A percentile compares a stretch with the other conserved stretches of the same genome.
phyloP scores from a whole-genome alignment of 2,329 filamentous ascomycete species.

The Fusarium staphyleae region DNA sequence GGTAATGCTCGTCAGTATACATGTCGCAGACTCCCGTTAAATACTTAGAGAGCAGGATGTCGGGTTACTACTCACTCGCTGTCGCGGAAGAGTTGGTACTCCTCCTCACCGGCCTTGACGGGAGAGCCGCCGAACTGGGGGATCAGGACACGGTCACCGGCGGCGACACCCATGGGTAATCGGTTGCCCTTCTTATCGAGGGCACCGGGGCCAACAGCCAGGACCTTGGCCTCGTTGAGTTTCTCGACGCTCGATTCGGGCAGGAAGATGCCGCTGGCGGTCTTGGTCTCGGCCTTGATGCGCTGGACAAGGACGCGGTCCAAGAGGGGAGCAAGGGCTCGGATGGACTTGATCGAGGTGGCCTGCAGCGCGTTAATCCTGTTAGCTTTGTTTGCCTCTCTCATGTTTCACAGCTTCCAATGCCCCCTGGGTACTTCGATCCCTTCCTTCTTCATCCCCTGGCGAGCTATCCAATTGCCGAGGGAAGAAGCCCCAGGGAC shows the following conservation, averaged over 20 bases:
- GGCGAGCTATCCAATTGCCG: slow-evolving; percentile 30
- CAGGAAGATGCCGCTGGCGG: slow-evolving; percentile 95
- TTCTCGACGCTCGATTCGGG: slow-evolving; percentile 98
- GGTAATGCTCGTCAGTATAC: slow-evolving; percentile 21
- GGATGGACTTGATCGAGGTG: slow-evolving; percentile 90
- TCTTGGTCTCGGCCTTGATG: slow-evolving; percentile 96
- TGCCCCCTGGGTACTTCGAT: slow-evolving; percentile 8
- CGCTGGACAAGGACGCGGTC: slow-evolving; percentile 99
- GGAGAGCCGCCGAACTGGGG: slow-evolving; percentile 95
- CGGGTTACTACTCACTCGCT: slow-evolving; percentile 83
- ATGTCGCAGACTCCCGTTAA: background rate
- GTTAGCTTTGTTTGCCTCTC: slow-evolving; percentile 9
- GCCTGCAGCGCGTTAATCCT: slow-evolving; percentile 51
- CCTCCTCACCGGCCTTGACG: slow-evolving; percentile 97
- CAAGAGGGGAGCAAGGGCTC: slow-evolving; percentile 91
- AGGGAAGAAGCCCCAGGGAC: slow-evolving; percentile 24
- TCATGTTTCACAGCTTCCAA: background rate
- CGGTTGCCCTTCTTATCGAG: slow-evolving; percentile 90
- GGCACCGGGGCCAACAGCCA: slow-evolving; percentile 90
- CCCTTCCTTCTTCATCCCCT: background rate
- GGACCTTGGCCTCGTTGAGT: slow-evolving; percentile 95
- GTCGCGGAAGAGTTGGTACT: slow-evolving; percentile 95
- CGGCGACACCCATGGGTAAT: slow-evolving; percentile 79
- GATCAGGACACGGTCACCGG: slow-evolving; percentile 93
- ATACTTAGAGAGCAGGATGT: background rate